Base-by-base conservation (phyloP, 305 asterid genomes). In the Plantago coronopus region DNA sequence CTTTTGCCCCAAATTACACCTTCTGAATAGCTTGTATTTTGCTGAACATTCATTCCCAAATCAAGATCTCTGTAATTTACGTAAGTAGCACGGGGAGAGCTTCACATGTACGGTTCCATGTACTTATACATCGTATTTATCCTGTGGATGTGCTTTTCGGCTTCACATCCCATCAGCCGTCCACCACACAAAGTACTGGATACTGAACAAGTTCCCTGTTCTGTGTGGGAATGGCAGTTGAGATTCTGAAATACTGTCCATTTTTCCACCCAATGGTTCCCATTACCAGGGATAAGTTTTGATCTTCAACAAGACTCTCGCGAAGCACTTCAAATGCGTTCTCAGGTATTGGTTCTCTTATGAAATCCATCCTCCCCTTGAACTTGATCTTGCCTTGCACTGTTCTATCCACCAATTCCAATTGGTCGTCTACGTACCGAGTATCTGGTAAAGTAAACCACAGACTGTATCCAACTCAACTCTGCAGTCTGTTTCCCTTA, bases 171-270 rank as follows among this genome's bases (percentile, higher is more conserved):
- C 77, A 49, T 40, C 54, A 7, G 14, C 68, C 17, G n/a, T 54
- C 85, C 88, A 81, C 37, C 62, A 64, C 69, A 76, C 81, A 56
- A 72, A 34, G 51, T 81, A 79, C n/a, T 76, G 81, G 7, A 81
- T 59, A 20, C 46, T 76, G 44, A 69, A 76, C 70, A 72, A 38
- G 29, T 69, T 79, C 19, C 85, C 83, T 42, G 66, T 77, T 9
- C 88, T 69, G 21, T 81, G 85, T 2, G 83, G 83, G 48, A 74
- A 81, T 16, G 88, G 85, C 40, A 66, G 49, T 49, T 72, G 68
- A 1, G 46, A 22, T 19, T 63, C 76, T 14, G 38, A 37, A 46
- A 74, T 76, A 13, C 47, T 54, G 0, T 58, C 71, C 81, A 81
- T 78, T 57, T 34, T 69, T 18, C 87, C 87, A 8, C 84, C 83